A percentile compares a stretch with the other conserved stretches of the same genome.
These are phyloP conservation scores for Wickerhamomyces subpelliculosus DNA, from an alignment of 805 yeast species.

Conservation along the genomic window DNA sequence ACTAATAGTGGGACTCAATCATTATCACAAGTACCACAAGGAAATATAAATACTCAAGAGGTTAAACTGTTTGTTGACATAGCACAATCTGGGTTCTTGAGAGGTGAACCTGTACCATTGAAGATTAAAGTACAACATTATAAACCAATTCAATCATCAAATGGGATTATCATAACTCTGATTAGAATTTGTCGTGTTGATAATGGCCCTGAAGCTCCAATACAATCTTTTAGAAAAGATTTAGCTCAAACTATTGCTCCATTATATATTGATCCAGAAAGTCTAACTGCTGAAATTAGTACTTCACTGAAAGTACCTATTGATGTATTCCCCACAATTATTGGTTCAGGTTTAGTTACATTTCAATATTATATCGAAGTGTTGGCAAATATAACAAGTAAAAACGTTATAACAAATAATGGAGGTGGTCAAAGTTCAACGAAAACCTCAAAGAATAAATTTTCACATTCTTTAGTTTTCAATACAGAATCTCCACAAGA, in stretches of 20 bases:
- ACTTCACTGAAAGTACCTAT: constrained; percentile 69
- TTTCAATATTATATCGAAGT: constrained; percentile 85
- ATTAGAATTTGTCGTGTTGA: constrained; percentile 73
- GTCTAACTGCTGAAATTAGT: constrained; percentile 48
- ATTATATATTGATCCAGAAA: constrained; percentile 64
- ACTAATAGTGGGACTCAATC: no score
- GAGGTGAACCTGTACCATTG: constrained; percentile 77
- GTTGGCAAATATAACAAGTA: constrained; percentile 70
- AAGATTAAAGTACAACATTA: constrained; percentile 62
- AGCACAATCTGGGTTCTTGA: constrained; percentile 61
- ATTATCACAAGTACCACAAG: neutral
- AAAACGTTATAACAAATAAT: constrained; percentile 26
- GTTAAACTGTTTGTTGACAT: constrained; percentile 38
- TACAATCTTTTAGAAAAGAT: constrained; percentile 70
- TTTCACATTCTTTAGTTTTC: constrained; percentile 18
- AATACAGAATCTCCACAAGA: constrained; percentile 19
- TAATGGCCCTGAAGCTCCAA: constrained; percentile 45
- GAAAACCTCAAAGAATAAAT: constrained; percentile 13
- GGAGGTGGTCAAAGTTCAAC: constrained; percentile 16
- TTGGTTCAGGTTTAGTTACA: constrained; percentile 61
- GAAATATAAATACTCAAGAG: constrained; percentile 5
- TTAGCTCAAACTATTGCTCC: constrained; percentile 73
- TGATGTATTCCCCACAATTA: constrained; percentile 80
- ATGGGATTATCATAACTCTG: constrained; percentile 72
- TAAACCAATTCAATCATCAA: constrained; percentile 58